Evolutionary conservation across 768 basidiomycete species (phyloP), one percentile per base, ranked within the genome.

Genomic region (Neoboletus brunneissimus): DNA sequence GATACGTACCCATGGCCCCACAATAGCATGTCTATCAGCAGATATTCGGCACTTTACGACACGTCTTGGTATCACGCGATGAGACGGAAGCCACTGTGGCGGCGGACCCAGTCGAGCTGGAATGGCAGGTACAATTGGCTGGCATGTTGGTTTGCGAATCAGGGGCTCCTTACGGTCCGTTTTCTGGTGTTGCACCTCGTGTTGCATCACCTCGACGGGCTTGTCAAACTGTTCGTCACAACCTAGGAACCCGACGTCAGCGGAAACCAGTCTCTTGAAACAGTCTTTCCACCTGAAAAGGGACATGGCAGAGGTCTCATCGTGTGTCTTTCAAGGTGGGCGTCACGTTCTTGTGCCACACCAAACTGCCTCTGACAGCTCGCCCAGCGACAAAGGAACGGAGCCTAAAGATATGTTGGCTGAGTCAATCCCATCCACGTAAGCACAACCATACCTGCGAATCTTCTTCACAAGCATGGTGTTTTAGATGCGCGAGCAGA

Each of bases 291-390:
- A 88, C 88, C 84, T 73, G 77, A 53, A 45, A 67, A 59, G 20
- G 67, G 61, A 59, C 71, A 72, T 18, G 70, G 67, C 23, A 72
- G 22, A 51, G 71, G 72, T 45, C 55, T 62, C 44, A 52, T 56
- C 27, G 65, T 47, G 72, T 91, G 89, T 37, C 62, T 77, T 59
- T 77, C 74, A 7, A 87, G 64, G 68, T 91, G 88, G 51, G 68
- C 58, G 40, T 70, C 69, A 55, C 82, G 68, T 47, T 73, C 62
- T 42, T 72, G 68, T 42, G 67, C 66, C 47, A 64, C 63, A n/a
- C 51, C 50, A 66, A 80, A 79, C 53, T 66, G 72, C 31, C 73
- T 73, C n/a, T 75, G 74, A 66, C 87, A 89, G 29, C 72, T 72
- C 18, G 77, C 73, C 88, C 88, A 89, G 45, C 66, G 72, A 67